Percentiles rank a stretch among this genome's conserved stretches.
These are phyloP conservation scores for Cladosporium velox DNA, from an alignment of 2,329 filamentous ascomycete genomes.

Conservation along the genomic window DNA sequence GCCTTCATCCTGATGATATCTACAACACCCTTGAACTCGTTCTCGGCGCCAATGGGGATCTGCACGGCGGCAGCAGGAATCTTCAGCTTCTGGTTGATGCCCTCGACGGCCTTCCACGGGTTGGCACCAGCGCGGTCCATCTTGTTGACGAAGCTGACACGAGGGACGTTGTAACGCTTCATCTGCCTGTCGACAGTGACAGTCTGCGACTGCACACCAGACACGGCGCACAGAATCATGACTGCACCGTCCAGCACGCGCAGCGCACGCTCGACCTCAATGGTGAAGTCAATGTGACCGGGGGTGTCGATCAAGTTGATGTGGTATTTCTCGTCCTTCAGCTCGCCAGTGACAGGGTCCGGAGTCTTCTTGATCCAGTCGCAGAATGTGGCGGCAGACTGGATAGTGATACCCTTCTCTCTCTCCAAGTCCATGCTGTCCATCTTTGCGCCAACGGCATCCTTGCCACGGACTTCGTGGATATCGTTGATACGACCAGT, in stretches of 20 bases:
- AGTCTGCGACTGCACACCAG: constrained; percentile 95
- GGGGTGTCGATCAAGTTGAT: constrained; percentile 99
- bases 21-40: constrained; percentile 88
- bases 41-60: constrained; percentile 89
- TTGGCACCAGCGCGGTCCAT: constrained; percentile 99
- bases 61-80: constrained; percentile 91
- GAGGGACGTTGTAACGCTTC: constrained; percentile 94
- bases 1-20: constrained; percentile 91
- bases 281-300: constrained; percentile 98
- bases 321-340: constrained; percentile 87
- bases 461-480: constrained; percentile 93
- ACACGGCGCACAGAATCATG: constrained; percentile 97
- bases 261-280: constrained; percentile 94
- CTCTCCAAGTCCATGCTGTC: constrained; percentile 99
- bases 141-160: constrained; percentile 97
- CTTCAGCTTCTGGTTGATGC: constrained; percentile 95
- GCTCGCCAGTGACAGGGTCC: constrained; percentile 57
- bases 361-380: constrained; percentile 82
- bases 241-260: constrained; percentile 94
- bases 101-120: constrained; percentile 94
- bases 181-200: constrained; percentile 98
- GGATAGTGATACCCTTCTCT: constrained; percentile 98
- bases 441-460: constrained; percentile 97
- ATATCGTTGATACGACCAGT: constrained; percentile 96
- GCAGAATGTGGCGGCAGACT: constrained; percentile 96